Conservation (phyloP, 768 basidiomycete genomes). For the Pulveroboletus sp. region DNA sequence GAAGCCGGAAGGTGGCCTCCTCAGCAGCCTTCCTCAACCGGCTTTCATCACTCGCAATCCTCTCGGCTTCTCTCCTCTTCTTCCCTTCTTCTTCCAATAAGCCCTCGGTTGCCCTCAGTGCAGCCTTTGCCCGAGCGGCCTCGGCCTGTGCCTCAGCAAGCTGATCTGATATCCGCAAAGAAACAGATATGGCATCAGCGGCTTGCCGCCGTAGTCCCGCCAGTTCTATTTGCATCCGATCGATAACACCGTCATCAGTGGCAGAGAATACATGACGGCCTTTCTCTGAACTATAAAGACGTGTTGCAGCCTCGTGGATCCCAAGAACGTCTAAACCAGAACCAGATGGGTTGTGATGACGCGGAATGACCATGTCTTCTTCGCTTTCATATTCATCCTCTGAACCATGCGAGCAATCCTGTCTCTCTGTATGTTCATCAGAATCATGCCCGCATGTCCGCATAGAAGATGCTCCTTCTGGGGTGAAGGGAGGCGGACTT, state of each 20-base stretch:
- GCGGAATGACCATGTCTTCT: conserved; percentile 53
- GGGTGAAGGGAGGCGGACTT: conserved; percentile 17
- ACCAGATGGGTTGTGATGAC: conserved; percentile 41
- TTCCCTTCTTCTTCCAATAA: conserved; percentile 59
- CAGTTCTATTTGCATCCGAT: conserved; percentile 66
- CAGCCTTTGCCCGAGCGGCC: conserved; percentile 50
- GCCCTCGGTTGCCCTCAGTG: conserved; percentile 52
- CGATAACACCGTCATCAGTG: conserved; percentile 45
- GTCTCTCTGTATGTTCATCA: conserved; percentile 38
- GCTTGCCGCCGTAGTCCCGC: conserved; percentile 61
- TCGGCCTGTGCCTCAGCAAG: conserved; percentile 66
- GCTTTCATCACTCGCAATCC: conserved; percentile 46
- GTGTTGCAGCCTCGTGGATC: conserved; percentile 34
- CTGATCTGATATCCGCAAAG: conserved; percentile 65
- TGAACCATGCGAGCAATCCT: conserved; percentile 40
- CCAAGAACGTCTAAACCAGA: conserved; percentile 37
- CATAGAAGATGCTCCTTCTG: conserved; percentile 25
- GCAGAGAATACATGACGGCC: conserved; percentile 22
- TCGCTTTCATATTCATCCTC: conserved; percentile 65
- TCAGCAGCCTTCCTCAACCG: conserved; percentile 49
- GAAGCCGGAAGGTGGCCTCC: conserved; percentile 41
- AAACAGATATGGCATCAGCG: conserved; percentile 63
- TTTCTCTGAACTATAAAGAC: conserved; percentile 41
- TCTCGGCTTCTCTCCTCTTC: conserved; percentile 59
- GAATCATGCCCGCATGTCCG: conserved; percentile 33